These are phyloP conservation scores for Hypoxylon sp. DNA, from an alignment of 2,329 filamentous ascomycete species.

Conservation along the genomic window DNA sequence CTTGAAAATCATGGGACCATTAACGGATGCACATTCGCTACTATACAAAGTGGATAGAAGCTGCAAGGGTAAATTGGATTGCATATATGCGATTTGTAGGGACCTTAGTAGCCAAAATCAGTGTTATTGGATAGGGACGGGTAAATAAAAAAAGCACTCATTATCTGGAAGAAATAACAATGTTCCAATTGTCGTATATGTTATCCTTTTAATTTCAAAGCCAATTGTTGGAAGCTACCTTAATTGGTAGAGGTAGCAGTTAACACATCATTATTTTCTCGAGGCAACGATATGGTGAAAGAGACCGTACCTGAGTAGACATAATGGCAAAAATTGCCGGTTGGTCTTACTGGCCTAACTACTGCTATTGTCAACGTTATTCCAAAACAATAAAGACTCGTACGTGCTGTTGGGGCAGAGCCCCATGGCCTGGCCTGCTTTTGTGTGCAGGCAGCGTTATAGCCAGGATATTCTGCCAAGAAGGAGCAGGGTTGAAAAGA, in stretches of 20 bases:
- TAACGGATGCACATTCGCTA: background rate
- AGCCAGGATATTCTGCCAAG: background rate
- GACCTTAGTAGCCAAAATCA: background rate
- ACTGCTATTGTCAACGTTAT: background rate
- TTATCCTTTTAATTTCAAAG: background rate
- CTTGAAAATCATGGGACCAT: background rate
- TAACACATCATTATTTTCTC: background rate
- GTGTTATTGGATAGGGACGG: background rate
- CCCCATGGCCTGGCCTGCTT: background rate
- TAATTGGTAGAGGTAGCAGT: background rate
- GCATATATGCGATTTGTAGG: background rate
- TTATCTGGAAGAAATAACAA: background rate
- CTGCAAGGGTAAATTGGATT: background rate
- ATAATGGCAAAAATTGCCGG: too few relatives aligned
- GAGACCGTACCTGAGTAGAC: background rate
- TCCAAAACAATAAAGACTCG: background rate
- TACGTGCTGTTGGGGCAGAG: background rate
- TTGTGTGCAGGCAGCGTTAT: background rate
- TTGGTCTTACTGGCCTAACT: background rate
- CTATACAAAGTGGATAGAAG: background rate
- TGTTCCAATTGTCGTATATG: background rate
- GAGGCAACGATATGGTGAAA: background rate
- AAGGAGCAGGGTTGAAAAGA: background rate
- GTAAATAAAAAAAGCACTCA: background rate
- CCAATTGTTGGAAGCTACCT: background rate